A percentile compares a stretch with the other conserved stretches of the same genome.
These are phyloP conservation scores for Venturia pyrina DNA, from an alignment of 2,329 filamentous ascomycete genomes.

Conservation along the genomic window DNA sequence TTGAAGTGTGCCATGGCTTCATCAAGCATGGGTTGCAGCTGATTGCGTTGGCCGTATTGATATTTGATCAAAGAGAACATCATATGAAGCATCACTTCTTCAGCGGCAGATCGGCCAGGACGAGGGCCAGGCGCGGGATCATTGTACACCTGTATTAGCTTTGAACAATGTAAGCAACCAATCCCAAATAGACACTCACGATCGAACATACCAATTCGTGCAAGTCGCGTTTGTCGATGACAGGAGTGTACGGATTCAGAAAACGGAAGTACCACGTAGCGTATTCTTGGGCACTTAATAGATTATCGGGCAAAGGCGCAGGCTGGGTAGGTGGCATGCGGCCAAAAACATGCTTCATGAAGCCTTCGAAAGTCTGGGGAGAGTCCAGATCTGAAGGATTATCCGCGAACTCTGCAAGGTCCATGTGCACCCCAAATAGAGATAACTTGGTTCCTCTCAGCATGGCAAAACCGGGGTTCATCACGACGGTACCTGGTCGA, in stretches of 20 bases:
- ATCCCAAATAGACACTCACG: background rate
- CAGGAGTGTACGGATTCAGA: conserved; percentile 60
- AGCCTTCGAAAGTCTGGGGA: conserved; percentile 59
- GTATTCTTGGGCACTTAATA: conserved; percentile 56
- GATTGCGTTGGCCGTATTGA: conserved; percentile 64
- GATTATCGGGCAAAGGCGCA: conserved; percentile 49
- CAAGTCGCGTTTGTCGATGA: conserved; percentile 69
- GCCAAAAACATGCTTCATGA: conserved; percentile 55
- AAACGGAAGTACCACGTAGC: conserved; percentile 67
- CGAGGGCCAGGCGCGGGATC: conserved; percentile 51
- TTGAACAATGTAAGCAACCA: conserved; percentile 15
- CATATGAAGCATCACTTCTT: conserved; percentile 66
- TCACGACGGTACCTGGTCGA: background rate
- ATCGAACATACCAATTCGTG: conserved; percentile 50
- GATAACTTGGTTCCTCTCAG: conserved; percentile 69
- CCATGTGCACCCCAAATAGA: conserved; percentile 69
- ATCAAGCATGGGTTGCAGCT: conserved; percentile 48
- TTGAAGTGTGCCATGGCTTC: conserved; percentile 71
- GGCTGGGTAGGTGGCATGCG: conserved; percentile 43
- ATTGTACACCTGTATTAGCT: conserved; percentile 48
- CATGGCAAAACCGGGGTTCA: conserved; percentile 43
- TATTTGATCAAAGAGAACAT: conserved; percentile 69
- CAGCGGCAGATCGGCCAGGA: conserved; percentile 52
- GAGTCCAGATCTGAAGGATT: conserved; percentile 55
- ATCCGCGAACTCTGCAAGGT: conserved; percentile 62